A percentile compares a stretch with the other conserved stretches of the same genome.
Evolutionary conservation across 371 early-diverging fungal species (phyloP).

Genomic region (Mucor sp.): DNA sequence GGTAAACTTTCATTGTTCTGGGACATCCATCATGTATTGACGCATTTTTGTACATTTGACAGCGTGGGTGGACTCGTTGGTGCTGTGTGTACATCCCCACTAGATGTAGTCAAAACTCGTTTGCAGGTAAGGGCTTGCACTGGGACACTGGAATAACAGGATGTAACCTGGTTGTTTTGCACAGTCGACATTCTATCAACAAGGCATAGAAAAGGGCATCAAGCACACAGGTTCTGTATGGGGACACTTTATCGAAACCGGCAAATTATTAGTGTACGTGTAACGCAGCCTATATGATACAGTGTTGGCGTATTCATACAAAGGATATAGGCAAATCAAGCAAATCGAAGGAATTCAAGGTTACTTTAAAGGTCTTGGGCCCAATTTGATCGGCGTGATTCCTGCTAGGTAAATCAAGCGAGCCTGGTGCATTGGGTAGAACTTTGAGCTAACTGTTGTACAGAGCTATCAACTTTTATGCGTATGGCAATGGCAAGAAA

Average conservation of each 20-base stretch:
- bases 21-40: not conserved
- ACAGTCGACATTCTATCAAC: constrained; percentile 35
- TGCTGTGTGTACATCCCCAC: constrained; percentile 83
- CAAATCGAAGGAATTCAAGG: constrained; percentile 83
- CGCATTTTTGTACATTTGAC: not conserved
- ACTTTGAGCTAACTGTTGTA: not conserved
- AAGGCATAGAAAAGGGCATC: constrained; percentile 7
- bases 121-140: constrained; percentile 62
- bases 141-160: not conserved
- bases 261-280: constrained; percentile 54
- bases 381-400: constrained; percentile 91
- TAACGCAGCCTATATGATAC: not conserved
- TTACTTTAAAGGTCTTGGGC: constrained; percentile 92
- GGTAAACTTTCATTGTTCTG: constrained; percentile 42
- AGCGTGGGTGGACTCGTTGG: constrained; percentile 75
- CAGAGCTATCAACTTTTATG: constrained; percentile 86
- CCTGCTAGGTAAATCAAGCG: constrained; percentile 57
- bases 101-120: constrained; percentile 91
- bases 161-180: not conserved
- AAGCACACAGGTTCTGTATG: constrained; percentile 22
- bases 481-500: constrained; percentile 88
- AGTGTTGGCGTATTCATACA: too few species aligned
- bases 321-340: constrained; percentile 61
- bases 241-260: constrained; percentile 56
- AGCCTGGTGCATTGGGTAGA: not conserved